Conservation (phyloP, 441 rosid genomes). For the Gossypium davidsonii region DNA sequence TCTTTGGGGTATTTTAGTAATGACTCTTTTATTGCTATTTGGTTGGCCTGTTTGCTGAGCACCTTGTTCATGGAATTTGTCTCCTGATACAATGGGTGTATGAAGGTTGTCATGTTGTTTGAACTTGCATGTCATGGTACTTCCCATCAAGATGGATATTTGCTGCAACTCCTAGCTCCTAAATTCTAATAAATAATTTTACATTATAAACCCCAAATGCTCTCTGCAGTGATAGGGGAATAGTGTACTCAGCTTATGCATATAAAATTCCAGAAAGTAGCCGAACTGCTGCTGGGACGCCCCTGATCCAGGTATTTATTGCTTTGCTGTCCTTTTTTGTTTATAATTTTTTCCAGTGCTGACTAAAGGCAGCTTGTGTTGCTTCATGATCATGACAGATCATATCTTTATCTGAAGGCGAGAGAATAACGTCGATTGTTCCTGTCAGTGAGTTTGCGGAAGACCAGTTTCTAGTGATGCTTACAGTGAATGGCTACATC, state of each 20-base stretch:
- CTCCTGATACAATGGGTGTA: neutral
- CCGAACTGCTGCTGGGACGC: conserved; percentile 88
- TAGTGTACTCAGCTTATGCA: conserved; percentile 93
- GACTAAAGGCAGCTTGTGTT: conserved; percentile 12
- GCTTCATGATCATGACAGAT: conserved; percentile 45
- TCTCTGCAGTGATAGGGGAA: conserved; percentile 69
- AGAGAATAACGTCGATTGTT: conserved; percentile 89
- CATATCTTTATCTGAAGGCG: conserved; percentile 78
- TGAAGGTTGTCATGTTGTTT: conserved; percentile 3
- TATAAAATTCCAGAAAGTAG: conserved; percentile 90
- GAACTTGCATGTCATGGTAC: neutral
- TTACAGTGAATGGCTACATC: conserved; percentile 89
- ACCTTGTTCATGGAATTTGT: neutral
- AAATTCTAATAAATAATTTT: conserved; percentile 1
- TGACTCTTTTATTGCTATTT: neutral
- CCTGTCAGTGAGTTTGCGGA: conserved; percentile 78
- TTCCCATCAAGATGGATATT: neutral
- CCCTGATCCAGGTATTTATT: conserved; percentile 71
- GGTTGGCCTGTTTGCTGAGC: neutral
- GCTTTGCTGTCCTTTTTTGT: conserved; percentile 12
- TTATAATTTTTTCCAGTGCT: conserved; percentile 5
- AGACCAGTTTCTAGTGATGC: conserved; percentile 88
- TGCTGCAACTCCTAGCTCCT: neutral
- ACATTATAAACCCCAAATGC: conserved; percentile 11
- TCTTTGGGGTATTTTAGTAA: neutral